Percentiles rank a stretch among this genome's conserved stretches.
phyloP scores from a whole-genome alignment of 2,329 filamentous ascomycete species.

The Pseudogymnoascus sp. region DNA sequence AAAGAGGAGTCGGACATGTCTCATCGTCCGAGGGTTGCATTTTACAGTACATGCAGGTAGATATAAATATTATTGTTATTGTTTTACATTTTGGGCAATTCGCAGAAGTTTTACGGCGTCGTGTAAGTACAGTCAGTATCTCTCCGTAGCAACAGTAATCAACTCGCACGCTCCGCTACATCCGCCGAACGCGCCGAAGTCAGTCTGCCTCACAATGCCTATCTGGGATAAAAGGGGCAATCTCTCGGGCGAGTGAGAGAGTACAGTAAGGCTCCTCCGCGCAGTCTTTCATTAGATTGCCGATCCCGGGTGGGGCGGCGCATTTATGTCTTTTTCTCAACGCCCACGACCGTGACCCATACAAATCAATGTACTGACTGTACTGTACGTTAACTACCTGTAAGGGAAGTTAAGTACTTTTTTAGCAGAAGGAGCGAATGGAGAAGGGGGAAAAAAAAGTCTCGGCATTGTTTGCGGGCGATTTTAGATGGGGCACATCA shows the following conservation, averaged over 20 bases:
- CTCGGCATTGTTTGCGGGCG: neutral
- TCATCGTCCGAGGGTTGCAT: slow-evolving; percentile 1
- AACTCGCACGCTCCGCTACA: neutral
- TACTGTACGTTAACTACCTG: neutral
- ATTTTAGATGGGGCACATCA: neutral
- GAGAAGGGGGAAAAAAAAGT: neutral
- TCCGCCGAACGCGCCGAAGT: neutral
- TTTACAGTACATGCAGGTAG: neutral
- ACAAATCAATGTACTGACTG: neutral
- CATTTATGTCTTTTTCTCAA: slow-evolving; percentile 1
- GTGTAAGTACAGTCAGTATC: too few relatives aligned
- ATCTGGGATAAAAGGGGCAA: neutral
- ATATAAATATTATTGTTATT: slow-evolving; percentile 8
- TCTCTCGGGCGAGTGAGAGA: slow-evolving; percentile 7
- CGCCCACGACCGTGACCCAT: slow-evolving; percentile 6
- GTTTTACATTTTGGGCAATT: neutral
- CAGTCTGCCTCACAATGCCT: neutral
- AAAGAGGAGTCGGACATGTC: neutral
- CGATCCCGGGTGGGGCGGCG: neutral
- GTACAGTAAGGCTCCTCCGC: slow-evolving; percentile 5
- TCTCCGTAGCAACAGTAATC: neutral
- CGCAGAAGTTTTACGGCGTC: neutral
- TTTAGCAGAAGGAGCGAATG: neutral
- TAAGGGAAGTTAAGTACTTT: neutral
- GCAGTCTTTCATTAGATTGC: slow-evolving; percentile 3